Conservation (phyloP, 192 early-diverging fungal species). For the Entophlyctis luteolus region DNA sequence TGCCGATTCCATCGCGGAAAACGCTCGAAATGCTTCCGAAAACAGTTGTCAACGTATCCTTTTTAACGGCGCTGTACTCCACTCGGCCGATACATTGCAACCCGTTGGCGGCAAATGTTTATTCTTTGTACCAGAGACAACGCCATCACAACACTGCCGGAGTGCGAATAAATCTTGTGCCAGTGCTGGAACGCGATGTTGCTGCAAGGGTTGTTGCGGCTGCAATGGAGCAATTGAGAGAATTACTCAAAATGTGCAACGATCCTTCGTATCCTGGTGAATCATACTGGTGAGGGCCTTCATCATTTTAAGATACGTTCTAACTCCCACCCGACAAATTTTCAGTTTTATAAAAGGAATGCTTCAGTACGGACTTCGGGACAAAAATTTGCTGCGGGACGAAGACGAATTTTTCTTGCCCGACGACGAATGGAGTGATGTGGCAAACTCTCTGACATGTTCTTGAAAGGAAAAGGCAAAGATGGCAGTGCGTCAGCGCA, state of each 20-base stretch:
- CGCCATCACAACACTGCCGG: constrained; percentile 29
- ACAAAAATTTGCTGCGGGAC: constrained; percentile 28
- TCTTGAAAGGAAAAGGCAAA: too few species aligned
- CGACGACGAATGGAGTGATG: constrained; percentile 32
- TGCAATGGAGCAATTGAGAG: constrained; percentile 22
- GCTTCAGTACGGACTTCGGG: constrained; percentile 28
- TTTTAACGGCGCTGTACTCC: constrained; percentile 16
- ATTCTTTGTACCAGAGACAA: constrained; percentile 26
- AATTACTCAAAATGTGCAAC: constrained; percentile 21
- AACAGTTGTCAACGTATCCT: constrained; percentile 17
- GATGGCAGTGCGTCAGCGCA: too few species aligned
- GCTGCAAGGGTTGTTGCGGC: constrained; percentile 16
- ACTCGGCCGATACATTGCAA: constrained; percentile 21
- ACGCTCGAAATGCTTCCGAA: constrained; percentile 1
- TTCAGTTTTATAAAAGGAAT: constrained; percentile 34
- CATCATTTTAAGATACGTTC: not conserved
- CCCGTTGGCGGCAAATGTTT: constrained; percentile 8
- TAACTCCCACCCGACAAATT: not conserved
- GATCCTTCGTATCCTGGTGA: constrained; percentile 35
- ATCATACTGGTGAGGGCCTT: constrained; percentile 27
- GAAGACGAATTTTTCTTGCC: constrained; percentile 35
- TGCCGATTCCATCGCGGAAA: constrained; percentile 19
- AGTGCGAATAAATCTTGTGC: constrained; percentile 26
- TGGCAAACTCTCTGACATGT: constrained; percentile 15
- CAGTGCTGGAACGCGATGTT: constrained; percentile 27